Base-by-base conservation (phyloP, 805 yeast genomes). In the Lipomyces spencermartinsiae region DNA sequence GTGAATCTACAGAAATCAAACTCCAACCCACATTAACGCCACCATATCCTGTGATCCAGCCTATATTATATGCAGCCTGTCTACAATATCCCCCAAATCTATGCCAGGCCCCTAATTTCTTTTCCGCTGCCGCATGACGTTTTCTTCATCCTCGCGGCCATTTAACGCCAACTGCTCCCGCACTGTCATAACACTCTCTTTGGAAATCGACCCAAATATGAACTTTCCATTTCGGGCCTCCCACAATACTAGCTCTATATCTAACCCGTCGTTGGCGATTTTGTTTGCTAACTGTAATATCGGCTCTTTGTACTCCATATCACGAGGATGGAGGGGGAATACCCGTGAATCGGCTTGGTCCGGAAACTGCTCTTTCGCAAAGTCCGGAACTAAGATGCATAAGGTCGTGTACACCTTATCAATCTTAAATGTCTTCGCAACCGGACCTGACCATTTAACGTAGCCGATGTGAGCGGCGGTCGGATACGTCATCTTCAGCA, bases 271-370 rank as follows among this genome's bases (percentile, higher is more conserved):
- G 22, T 25, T 49, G 10, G 53, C 61, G 25, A 66, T 55, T 19
- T 57, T 60, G 53, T 55, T 58, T 9, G 69, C 67, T 3, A 67
- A 51, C 19, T 67, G 70, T 8, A 67, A 56, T 19, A 67, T 12
- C 33, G 70, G 70, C 56, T 67, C 70, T 8, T 64, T 60, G n/a
- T 67, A 67, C 35, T 57, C 65, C 61, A 63, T 31, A n/a, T 58
- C 37, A 3, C 67, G 59, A 1, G 49, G 43, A 16, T 19, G 49
- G 8, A 66, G 55, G 0, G 70, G 62, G 19, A 58, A 61, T 9
- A 19, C 63, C 2, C 61, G 58, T 25, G 37, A 59, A 19, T 67
- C 70, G 34, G 19, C 16, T 4, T 25, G 39, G 14, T 55, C 62
- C 7, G 70, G 70, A 10, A 53, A 58, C 12, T 33, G 51, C 39